Conservation (phyloP, 2,329 filamentous ascomycete genomes). For the Cadophora malorum region DNA sequence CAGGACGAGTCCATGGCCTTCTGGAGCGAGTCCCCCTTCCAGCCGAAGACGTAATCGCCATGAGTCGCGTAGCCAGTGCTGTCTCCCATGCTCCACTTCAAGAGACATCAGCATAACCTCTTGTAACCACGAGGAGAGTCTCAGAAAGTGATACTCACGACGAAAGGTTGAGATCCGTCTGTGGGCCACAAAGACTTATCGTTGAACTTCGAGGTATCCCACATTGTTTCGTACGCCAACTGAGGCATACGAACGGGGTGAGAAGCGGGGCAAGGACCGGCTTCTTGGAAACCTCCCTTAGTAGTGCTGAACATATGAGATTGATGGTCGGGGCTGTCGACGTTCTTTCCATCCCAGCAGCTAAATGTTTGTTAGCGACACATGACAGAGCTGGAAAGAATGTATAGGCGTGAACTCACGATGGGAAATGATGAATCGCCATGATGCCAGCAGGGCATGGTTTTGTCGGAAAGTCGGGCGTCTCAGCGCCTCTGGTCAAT, state of each 20-base stretch:
- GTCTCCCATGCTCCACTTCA: slow-evolving; percentile 11
- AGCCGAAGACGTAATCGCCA: slow-evolving; percentile 64
- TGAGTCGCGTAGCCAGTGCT: slow-evolving; percentile 60
- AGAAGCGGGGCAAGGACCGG: slow-evolving; percentile 19
- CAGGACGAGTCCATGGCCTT: slow-evolving; percentile 53
- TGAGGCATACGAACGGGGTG: slow-evolving; percentile 24
- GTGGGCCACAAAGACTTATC: slow-evolving; percentile 27
- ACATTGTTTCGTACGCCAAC: slow-evolving; percentile 21
- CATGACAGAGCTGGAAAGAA: not conserved
- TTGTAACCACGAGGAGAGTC: no score
- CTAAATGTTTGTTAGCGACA: slow-evolving; percentile 22
- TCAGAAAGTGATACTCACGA: not conserved
- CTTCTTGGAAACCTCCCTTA: slow-evolving; percentile 7
- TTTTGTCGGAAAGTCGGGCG: slow-evolving; percentile 23
- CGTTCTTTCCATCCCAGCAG: slow-evolving; percentile 36
- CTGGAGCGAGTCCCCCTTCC: slow-evolving; percentile 58
- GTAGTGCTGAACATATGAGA: slow-evolving; percentile 19
- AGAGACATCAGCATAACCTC: no score
- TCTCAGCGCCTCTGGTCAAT: slow-evolving; percentile 18
- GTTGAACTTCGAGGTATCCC: slow-evolving; percentile 28
- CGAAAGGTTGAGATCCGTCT: slow-evolving; percentile 25
- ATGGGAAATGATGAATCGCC: slow-evolving; percentile 43
- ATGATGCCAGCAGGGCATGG: slow-evolving; percentile 45
- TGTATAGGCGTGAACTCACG: slow-evolving; percentile 24
- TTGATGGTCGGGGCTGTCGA: slow-evolving; percentile 29